Evolutionary conservation across 306 rosid species (phyloP).

Genomic region (Clitoria ternatea): DNA sequence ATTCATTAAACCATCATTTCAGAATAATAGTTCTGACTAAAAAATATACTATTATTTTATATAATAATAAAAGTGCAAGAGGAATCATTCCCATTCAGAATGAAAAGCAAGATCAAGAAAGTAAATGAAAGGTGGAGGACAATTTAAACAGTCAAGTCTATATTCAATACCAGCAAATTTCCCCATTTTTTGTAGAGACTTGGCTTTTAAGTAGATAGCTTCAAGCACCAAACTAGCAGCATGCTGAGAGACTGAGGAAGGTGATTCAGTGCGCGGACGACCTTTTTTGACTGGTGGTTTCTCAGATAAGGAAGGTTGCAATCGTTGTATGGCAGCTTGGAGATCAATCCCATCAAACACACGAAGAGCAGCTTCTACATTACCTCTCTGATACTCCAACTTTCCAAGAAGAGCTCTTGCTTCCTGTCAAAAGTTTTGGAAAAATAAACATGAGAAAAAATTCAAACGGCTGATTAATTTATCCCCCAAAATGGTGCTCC

Average conservation of each 20-base stretch:
- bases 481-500: neutral
- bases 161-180: conserved; percentile 55
- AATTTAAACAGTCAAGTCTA: conserved; percentile 16
- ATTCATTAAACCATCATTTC: conserved; percentile 32
- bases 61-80: neutral
- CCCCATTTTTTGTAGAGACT: conserved; percentile 84
- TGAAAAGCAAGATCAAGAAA: conserved; percentile 3
- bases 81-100: conserved; percentile 12
- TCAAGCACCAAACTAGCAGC: conserved; percentile 94
- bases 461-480: neutral
- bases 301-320: conserved; percentile 71
- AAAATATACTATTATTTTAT: too few species aligned
- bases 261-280: conserved; percentile 53
- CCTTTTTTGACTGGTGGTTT: conserved; percentile 60
- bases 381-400: conserved; percentile 97
- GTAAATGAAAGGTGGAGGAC: neutral
- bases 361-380: conserved; percentile 87
- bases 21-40: conserved; percentile 9
- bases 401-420: conserved; percentile 98
- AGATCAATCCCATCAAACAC: conserved; percentile 96
- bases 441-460: conserved; percentile 8
- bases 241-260: conserved; percentile 68
- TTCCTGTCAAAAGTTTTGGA: conserved; percentile 60
- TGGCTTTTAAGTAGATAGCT: conserved; percentile 92
- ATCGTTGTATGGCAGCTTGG: conserved; percentile 82